Conservation (phyloP, 192 early-diverging fungal genomes). For the Borealophlyctis nickersoniae region DNA sequence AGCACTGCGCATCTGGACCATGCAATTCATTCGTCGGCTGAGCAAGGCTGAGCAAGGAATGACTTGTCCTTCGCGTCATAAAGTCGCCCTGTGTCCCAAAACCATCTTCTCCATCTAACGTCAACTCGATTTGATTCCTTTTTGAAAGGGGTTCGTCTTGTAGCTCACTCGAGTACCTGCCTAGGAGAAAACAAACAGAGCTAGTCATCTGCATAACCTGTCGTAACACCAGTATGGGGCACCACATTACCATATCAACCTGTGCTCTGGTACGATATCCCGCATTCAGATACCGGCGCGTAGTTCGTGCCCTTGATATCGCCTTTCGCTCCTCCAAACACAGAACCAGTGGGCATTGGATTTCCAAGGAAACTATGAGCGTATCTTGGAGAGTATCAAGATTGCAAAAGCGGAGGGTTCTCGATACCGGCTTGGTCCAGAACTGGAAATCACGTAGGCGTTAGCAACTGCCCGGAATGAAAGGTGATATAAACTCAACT, state of each 20-base stretch:
- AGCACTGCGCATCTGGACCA: no score
- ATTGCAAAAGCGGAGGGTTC: conserved; percentile 80
- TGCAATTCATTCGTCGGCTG: no score
- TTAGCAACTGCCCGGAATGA: conserved; percentile 1
- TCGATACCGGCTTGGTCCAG: conserved; percentile 83
- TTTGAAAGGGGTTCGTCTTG: no score
- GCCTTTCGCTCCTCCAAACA: background rate
- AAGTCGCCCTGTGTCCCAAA: no score
- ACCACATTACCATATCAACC: conserved; percentile 33
- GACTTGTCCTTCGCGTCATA: no score
- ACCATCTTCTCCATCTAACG: no score
- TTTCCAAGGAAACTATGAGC: conserved; percentile 87
- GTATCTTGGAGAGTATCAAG: conserved; percentile 81
- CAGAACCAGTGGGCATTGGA: conserved; percentile 88
- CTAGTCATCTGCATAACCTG: no score
- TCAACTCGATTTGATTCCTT: no score
- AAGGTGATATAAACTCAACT: background rate
- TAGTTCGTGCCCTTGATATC: background rate
- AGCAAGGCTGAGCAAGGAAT: no score
- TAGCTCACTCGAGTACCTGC: no score
- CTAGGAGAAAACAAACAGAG: no score
- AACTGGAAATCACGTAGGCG: conserved; percentile 87
- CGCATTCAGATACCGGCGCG: background rate
- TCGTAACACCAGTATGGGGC: conserved; percentile 36
- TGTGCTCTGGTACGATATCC: conserved; percentile 30